Evolutionary conservation across 768 basidiomycete genomes (phyloP), one percentile per base, ranked within the genome.

Genomic region (Termitomyces sp.): DNA sequence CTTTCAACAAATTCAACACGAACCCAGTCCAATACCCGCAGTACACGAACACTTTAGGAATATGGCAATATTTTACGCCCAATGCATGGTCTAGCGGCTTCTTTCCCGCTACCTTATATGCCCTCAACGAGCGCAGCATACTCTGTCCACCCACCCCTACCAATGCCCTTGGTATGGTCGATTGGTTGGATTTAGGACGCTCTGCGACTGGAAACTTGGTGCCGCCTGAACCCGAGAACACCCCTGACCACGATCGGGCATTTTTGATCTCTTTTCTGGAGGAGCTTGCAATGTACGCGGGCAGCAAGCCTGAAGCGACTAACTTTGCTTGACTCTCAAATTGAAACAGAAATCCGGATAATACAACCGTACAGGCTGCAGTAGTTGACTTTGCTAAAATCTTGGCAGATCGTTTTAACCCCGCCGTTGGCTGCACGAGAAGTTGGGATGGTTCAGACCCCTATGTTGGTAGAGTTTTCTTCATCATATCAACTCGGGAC

Each of bases 41-140:
- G 63, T 88, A 83, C 63, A 90, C 89, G 59, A 70, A 67, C 20
- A 63, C 62, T 24, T 67, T 63, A 0, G 87, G 87, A 0, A 66
- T 70, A 2, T 90, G 87, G 88, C 70, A 75, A 7, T 79, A 75
- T 63, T 84, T 86, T 71, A 49, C 60, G 5, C 79, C 86, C 0
- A 78, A 87, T 64, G 82, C 81, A 3, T 89, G 88, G 87, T 87
- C 87, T 0, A 82, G 85, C 2, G 87, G 86, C 0, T 89, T 90
- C 76, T 85, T 89, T 70, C 86, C 87, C 1, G 78, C 78, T 11
- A 82, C 82, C 3, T 72, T 80, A 32, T 90, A 90, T 64, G 86
- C 82, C 13, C 72, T 90, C 56, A 79, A 87, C 67, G 77, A 79
- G 45, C 78, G 89, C 24, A 74, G 78, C 57, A 65, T 66, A 32